phyloP scores from a whole-genome alignment of 2,329 filamentous ascomycete species.

The Thielaviopsis ethacetica region DNA sequence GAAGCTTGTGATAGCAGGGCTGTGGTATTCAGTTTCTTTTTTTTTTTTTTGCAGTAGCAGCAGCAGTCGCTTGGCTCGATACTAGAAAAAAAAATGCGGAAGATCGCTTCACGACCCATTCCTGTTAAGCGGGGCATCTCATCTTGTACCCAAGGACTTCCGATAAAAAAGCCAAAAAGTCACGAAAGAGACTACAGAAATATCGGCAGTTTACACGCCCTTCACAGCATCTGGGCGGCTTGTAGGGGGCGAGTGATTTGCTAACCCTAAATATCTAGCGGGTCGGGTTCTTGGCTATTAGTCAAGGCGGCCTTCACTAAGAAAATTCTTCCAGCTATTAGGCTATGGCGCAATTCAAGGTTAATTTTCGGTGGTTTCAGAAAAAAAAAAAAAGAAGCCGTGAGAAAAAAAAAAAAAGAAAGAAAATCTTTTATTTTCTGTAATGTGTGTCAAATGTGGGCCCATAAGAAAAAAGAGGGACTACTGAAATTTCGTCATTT shows the following conservation, averaged over 20 bases:
- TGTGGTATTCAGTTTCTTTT: not conserved
- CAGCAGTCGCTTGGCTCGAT: not conserved
- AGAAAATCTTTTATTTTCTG: too few species aligned
- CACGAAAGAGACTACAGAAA: not conserved
- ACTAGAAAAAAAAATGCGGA: not conserved
- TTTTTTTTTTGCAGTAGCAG: not conserved
- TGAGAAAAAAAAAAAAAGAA: too few species aligned
- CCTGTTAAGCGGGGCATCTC: not conserved
- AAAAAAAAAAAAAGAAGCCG: too few species aligned
- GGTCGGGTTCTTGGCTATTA: not conserved
- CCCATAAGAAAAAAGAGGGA: not conserved
- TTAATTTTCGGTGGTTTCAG: too few species aligned
- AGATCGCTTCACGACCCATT: not conserved
- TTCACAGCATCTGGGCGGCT: not conserved
- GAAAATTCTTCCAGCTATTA: not conserved
- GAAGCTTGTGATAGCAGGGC: not conserved
- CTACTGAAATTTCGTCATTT: not conserved
- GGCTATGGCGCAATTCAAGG: not conserved
- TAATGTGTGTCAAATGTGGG: not conserved
- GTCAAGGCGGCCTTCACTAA: not conserved
- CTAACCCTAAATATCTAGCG: not conserved
- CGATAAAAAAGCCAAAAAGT: not conserved
- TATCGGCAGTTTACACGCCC: not conserved
- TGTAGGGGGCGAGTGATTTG: not conserved
- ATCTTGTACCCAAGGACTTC: not conserved